These are phyloP conservation scores for Entomophthora muscae DNA, from an alignment of 371 early-diverging fungal species.

Conservation along the genomic window DNA sequence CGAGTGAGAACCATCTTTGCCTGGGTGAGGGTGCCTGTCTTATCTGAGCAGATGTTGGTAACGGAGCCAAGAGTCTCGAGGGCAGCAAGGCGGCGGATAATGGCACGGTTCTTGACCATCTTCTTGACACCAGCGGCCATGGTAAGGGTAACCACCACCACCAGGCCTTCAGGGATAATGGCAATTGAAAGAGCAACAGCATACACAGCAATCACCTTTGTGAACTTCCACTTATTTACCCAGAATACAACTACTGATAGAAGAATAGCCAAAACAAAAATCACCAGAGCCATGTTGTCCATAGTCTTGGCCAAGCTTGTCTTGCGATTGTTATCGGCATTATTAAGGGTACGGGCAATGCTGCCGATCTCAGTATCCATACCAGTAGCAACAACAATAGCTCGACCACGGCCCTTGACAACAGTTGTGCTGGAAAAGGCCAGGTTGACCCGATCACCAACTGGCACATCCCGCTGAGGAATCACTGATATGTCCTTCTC, in stretches of 20 bases:
- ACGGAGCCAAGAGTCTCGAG: constrained; percentile 84
- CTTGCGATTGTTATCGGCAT: constrained; percentile 33
- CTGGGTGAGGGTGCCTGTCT: constrained; percentile 39
- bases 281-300: constrained; percentile 47
- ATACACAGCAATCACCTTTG: constrained; percentile 39
- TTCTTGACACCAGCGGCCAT: constrained; percentile 81
- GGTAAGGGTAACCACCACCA: constrained; percentile 72
- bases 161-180: constrained; percentile 89
- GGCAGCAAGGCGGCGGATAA: constrained; percentile 74
- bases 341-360: constrained; percentile 70
- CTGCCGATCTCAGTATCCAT: constrained; percentile 83
- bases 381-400: constrained; percentile 54
- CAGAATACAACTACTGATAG: constrained; percentile 56
- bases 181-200: constrained; percentile 76
- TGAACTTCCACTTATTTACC: constrained; percentile 32
- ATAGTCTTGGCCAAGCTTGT: constrained; percentile 61
- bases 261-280: constrained; percentile 43
- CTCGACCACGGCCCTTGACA: constrained; percentile 37
- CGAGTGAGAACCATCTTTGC: constrained; percentile 57
- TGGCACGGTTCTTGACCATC: constrained; percentile 72
- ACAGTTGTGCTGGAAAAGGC: constrained; percentile 35
- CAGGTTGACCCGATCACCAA: constrained; percentile 42
- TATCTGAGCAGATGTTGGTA: constrained; percentile 86
- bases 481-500: constrained; percentile 30
- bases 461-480: constrained; percentile 24